Evolutionary conservation across 1,284 basidiomycete species (phyloP).

Genomic region (Baeospora myosura): DNA sequence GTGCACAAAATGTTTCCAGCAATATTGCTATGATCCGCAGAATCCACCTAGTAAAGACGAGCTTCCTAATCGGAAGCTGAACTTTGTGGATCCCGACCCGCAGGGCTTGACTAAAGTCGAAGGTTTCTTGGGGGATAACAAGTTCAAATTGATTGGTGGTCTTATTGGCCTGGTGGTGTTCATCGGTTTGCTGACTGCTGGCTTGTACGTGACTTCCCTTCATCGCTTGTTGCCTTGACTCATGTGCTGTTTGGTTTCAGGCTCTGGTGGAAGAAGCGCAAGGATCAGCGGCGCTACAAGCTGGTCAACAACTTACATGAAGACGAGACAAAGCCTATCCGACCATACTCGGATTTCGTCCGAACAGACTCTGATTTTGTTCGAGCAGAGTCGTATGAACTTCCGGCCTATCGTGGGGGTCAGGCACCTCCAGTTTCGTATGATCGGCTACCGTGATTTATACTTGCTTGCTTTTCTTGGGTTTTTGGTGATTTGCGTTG

Average conservation of each 20-base stretch:
- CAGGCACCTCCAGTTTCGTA: no score
- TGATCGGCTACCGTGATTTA: no score
- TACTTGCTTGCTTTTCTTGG: no score
- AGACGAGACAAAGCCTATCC: no score
- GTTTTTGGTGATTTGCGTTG: no score
- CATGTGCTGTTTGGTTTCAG: conserved; percentile 14
- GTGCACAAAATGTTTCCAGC: conserved; percentile 43
- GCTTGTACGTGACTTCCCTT: conserved; percentile 28
- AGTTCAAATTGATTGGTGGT: conserved; percentile 36
- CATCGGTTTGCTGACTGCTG: conserved; percentile 27
- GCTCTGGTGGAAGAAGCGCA: conserved; percentile 30
- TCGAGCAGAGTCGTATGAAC: no score
- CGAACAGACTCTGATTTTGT: no score
- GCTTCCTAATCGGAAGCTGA: conserved; percentile 36
- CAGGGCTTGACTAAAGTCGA: conserved; percentile 30
- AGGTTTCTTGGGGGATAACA: conserved; percentile 32
- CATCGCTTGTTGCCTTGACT: conserved; percentile 4
- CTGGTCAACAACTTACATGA: conserved; percentile 23
- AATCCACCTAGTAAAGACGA: conserved; percentile 35
- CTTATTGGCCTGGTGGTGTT: conserved; percentile 30
- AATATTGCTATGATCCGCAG: conserved; percentile 47
- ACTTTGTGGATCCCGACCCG: conserved; percentile 45
- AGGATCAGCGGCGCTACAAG: conserved; percentile 21
- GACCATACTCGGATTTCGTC: no score
- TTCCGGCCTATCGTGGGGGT: no score